phyloP scores from a whole-genome alignment of 805 yeast genomes.

The Lachancea meyersii region DNA sequence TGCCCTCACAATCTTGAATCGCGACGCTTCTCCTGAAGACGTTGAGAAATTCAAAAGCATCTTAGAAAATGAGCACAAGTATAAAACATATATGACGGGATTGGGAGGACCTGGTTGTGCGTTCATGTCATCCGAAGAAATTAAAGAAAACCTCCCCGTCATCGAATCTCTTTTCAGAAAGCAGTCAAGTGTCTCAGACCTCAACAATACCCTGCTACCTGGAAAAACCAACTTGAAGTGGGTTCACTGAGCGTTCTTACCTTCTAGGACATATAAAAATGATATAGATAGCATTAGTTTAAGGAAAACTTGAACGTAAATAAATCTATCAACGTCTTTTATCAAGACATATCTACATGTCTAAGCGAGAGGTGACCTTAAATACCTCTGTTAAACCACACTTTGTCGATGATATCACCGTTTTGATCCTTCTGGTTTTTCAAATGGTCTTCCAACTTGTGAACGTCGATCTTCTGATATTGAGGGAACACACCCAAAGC shows the following conservation, averaged over 20 bases:
- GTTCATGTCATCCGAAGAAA: conserved; percentile 18
- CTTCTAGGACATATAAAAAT: not conserved
- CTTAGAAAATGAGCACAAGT: conserved; percentile 42
- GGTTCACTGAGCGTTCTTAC: conserved; percentile 6
- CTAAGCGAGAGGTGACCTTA: conserved; percentile 31
- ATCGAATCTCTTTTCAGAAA: conserved; percentile 13
- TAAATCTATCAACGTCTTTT: not conserved
- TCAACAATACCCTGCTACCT: conserved; percentile 17
- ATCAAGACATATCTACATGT: not conserved
- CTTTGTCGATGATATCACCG: conserved; percentile 52
- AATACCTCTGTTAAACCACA: conserved; percentile 92
- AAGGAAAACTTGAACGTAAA: not conserved
- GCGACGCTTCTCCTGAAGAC: conserved; percentile 35
- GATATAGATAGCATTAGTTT: not conserved
- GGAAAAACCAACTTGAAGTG: conserved; percentile 14
- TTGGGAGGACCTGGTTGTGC: conserved; percentile 88
- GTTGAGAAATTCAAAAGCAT: conserved; percentile 31
- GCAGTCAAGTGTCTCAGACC: conserved; percentile 9
- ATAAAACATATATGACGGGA: conserved; percentile 68
- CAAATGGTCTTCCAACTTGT: conserved; percentile 59
- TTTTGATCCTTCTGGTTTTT: conserved; percentile 51
- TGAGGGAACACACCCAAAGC: conserved; percentile 96
- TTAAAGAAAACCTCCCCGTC: conserved; percentile 9
- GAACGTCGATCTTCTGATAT: conserved; percentile 55
- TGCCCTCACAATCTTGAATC: conserved; percentile 73